These are phyloP conservation scores for Pestalotiopsis sp. DNA, from an alignment of 2,329 filamentous ascomycete species.

Conservation along the genomic window DNA sequence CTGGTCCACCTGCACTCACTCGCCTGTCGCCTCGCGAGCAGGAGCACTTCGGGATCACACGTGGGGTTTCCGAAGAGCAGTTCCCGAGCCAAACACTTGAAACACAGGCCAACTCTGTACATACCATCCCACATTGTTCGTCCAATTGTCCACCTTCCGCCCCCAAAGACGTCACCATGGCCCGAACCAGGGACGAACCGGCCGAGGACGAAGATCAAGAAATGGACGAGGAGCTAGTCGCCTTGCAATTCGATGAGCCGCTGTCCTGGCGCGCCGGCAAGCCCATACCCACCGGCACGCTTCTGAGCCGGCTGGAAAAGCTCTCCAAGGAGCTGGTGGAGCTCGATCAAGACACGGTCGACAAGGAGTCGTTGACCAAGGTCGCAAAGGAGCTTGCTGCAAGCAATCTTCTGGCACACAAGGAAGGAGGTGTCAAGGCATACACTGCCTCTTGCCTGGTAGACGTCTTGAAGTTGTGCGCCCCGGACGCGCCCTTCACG, in stretches of 20 bases:
- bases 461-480: slow-evolving; percentile 89
- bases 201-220: slow-evolving; percentile 41
- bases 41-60: slow-evolving; percentile 4
- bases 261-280: slow-evolving; percentile 92
- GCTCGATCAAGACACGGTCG: slow-evolving; percentile 84
- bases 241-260: slow-evolving; percentile 79
- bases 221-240: slow-evolving; percentile 41
- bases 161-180: slow-evolving; percentile 30
- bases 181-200: slow-evolving; percentile 40
- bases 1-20: background rate
- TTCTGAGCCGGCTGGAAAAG: slow-evolving; percentile 78
- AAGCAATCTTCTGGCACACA: slow-evolving; percentile 82
- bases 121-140: background rate
- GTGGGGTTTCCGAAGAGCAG: slow-evolving; percentile 1
- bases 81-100: background rate
- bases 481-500: slow-evolving; percentile 93
- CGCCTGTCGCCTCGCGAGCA: background rate
- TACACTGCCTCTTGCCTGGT: slow-evolving; percentile 88
- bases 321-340: slow-evolving; percentile 82
- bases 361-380: slow-evolving; percentile 79
- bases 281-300: slow-evolving; percentile 80
- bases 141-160: background rate
- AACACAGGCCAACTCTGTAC: background rate
- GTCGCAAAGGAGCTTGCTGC: slow-evolving; percentile 85
- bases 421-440: slow-evolving; percentile 90